Evolutionary conservation across 2,329 filamentous ascomycete species (phyloP), one percentile per base, ranked within the genome.

Genomic region (Trichoderma pleuroti): DNA sequence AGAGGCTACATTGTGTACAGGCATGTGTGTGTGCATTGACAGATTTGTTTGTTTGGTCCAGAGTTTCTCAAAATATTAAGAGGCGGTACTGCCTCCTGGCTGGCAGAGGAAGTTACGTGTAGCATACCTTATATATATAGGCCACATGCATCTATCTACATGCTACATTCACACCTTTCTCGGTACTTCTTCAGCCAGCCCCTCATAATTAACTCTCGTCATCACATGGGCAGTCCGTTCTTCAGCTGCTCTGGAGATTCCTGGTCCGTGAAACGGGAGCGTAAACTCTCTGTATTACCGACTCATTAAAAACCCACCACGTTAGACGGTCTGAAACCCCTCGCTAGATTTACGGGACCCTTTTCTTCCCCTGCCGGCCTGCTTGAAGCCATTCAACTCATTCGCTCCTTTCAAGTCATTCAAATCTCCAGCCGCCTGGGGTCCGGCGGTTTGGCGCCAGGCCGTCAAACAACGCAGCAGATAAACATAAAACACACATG

Each of bases 261-360:
- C 18, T 52, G 16, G 39, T 28, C 24, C 28, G 30, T 34, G 34
- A 54, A n/a, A 42, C 26, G 39, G 26, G 34, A 59, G 21, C 28
- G 42, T 46, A 32, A 34, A 28, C 46, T 52, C 21, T 6, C 30
- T 59, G 56, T 59, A 54, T 32, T 61, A 61, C 56, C 32, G 39
- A 26, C 60, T 68, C 56, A 52, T 68, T 49, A 69, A 70, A 56
- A 63, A 57, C 46, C 57, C 59, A 54, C 42, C 67, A 54, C 67
- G 63, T 36, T 63, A 42, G 67, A 63, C 59, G 57, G 49, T 56
- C 42, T 42, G 57, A 63, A 57, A 70, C 67, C 67, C 67, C 67
- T 70, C 67, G 67, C 67, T 70, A 70, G 67, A 46, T 59, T 68
- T 46, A 56, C 59, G 67, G 67, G 67, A 70, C 67, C 67, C 67